Base-by-base conservation (phyloP, 345 rosid genomes). In the Lepidium africanum region DNA sequence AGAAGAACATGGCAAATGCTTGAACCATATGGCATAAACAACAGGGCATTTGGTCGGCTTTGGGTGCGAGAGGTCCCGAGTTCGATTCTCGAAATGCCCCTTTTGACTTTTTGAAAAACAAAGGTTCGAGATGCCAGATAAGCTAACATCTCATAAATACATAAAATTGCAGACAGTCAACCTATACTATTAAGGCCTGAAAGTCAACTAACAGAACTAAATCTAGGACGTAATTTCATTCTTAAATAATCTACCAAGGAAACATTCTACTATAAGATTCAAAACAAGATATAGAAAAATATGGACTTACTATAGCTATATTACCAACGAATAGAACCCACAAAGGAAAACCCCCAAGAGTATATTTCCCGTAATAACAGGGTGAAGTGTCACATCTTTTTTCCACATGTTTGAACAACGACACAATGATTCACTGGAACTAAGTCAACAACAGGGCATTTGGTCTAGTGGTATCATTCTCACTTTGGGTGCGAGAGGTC, bases 11-110 rank as follows among this genome's bases (percentile, higher is more conserved):
- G n/a, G n/a, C n/a, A n/a, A n/a, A n/a, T n/a, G n/a, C n/a, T n/a
- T n/a, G n/a, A n/a, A n/a, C n/a, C n/a, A n/a, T n/a, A n/a, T n/a
- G n/a, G n/a, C n/a, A n/a, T n/a, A n/a, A n/a, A n/a, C n/a, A n/a
- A n/a, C n/a, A n/a, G n/a, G n/a, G n/a, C n/a, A 86, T 83, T 89
- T 85, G 86, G 84, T 89, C 89, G 70, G 84, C 89, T 89, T 86
- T 78, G 88, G 92, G 89, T 83, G 89, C 81, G 81, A 92, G 88
- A 85, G 85, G 87, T 91, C 89, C 80, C 71, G 81, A 86, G 85
- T 84, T 83, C 62, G 67, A 79, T 86, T 89, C 89, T 83, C 82
- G 76, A 81, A 85, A 89, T 77, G 83, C 84, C 90, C 84, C 85
- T n/a, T 0, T 56, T 47, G 72, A 57, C 72, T 45, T 67, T 55